Evolutionary conservation across 23 red algal species (phyloP), one percentile per base, ranked within the genome.

Genomic region (Gracilaria caudata): DNA sequence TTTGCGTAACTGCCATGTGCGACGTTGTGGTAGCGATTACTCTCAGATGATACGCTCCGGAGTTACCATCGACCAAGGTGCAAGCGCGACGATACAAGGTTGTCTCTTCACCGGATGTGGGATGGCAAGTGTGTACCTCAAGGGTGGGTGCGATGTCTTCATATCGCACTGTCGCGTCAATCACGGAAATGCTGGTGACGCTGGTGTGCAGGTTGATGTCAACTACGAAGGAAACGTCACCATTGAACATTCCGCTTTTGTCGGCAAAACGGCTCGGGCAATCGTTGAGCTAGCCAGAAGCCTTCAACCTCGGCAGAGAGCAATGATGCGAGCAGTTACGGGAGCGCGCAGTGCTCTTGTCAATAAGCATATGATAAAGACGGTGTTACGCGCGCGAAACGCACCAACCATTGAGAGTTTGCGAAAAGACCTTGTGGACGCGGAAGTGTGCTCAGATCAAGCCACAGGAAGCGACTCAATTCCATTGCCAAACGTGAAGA

Each of bases 191-290:
- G 20, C 72, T 21, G 72, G 72, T 28, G 72, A 77, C 45, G 72
- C 72, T 17, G 72, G 72, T 77, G 72, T 77, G 72, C 41, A 35
- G 49, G 33, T 77, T 37, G 72, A 77, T 45, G 35, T 77, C 72
- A 77, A 77, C 72, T 77, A 77, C 49, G 35, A 77, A 12, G 72
- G 72, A 12, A 77, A 77, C 12, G 72, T 77, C 72, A 77, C 0
- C 19, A 77, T 77, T 28, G 35, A 43, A 17, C 72, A 77, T 13
- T 77, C 72, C 49, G 28, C 26, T 17, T 77, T 77, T 28, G 72
- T 77, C 16, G 72, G 72, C 29, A 77, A 77, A 28, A 30, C 37
- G 24, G 33, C 24, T 44, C 37, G 10, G 23, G 72, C 72, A 46
- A 77, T 77, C 28, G 10, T 77, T 28, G 72, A 77, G n/a, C 13